Evolutionary conservation across 805 yeast species (phyloP).

Genomic region (Soucietia sequanensis): DNA sequence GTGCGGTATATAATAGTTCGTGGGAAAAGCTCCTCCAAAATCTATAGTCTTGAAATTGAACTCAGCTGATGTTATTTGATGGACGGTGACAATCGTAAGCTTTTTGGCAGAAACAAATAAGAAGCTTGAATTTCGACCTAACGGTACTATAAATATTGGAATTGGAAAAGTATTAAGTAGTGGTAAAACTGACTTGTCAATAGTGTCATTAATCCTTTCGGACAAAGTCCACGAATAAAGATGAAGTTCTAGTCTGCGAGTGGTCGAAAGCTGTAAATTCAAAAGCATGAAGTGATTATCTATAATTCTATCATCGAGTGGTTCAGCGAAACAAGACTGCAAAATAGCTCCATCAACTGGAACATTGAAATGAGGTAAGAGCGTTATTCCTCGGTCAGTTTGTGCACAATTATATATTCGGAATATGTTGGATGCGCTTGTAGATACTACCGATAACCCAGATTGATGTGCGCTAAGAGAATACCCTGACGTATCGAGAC

Average conservation of each 20-base stretch:
- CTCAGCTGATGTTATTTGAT: constrained; percentile 49
- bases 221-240: constrained; percentile 42
- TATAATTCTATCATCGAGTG: constrained; percentile 19
- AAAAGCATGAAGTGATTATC: constrained; percentile 34
- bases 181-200: constrained; percentile 38
- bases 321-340: constrained; percentile 43
- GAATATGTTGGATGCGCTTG: constrained; percentile 34
- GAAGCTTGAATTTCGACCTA: constrained; percentile 33
- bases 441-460: constrained; percentile 38
- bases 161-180: constrained; percentile 37
- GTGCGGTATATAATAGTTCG: constrained; percentile 30
- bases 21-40: constrained; percentile 38
- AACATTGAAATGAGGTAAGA: constrained; percentile 38
- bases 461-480: constrained; percentile 33
- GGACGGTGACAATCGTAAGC: constrained; percentile 36
- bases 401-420: constrained; percentile 37
- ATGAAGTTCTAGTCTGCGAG: constrained; percentile 34
- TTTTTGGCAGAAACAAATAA: constrained; percentile 35
- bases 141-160: constrained; percentile 44
- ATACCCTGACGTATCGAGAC: constrained; percentile 20
- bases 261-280: constrained; percentile 34
- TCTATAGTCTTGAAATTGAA: constrained; percentile 28
- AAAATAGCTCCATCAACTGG: constrained; percentile 41
- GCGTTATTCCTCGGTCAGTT: constrained; percentile 36
- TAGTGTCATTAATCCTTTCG: constrained; percentile 26